Evolutionary conservation across 768 basidiomycete genomes (phyloP).

Genomic region (Lentinula detonsa): DNA sequence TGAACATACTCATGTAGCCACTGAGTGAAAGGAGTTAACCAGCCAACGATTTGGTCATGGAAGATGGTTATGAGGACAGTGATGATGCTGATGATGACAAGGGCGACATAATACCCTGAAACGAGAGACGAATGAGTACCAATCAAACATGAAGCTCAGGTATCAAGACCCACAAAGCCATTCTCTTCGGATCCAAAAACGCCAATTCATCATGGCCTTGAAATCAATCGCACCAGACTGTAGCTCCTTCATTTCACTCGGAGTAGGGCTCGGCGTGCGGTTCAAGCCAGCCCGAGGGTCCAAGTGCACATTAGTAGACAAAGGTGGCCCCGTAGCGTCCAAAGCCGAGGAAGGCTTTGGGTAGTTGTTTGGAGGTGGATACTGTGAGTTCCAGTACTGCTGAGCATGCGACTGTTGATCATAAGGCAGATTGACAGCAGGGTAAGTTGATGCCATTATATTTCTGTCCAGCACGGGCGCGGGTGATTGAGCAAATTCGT

Average conservation of each 20-base stretch:
- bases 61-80: conserved; percentile 52
- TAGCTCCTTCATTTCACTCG: conserved; percentile 48
- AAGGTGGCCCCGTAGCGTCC: not conserved
- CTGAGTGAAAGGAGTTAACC: conserved; percentile 59
- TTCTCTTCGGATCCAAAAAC: conserved; percentile 50
- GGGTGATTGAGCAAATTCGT: not conserved
- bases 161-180: conserved; percentile 44
- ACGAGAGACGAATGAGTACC: not conserved
- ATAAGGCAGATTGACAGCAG: conserved; percentile 1
- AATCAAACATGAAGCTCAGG: not conserved
- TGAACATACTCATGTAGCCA: conserved; percentile 52
- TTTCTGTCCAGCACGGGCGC: not conserved
- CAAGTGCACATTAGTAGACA: not conserved
- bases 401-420: not conserved
- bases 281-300: conserved; percentile 13
- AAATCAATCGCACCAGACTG: conserved; percentile 38
- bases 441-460: conserved; percentile 2
- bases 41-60: conserved; percentile 66
- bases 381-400: conserved; percentile 2
- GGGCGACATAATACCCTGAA: conserved; percentile 46
- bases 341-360: not conserved
- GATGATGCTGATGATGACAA: conserved; percentile 40
- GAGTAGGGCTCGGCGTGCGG: conserved; percentile 61
- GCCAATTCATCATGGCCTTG: conserved; percentile 33
- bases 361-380: not conserved